phyloP scores from a whole-genome alignment of 2,329 filamentous ascomycete genomes.

The Xylariales sp. region DNA sequence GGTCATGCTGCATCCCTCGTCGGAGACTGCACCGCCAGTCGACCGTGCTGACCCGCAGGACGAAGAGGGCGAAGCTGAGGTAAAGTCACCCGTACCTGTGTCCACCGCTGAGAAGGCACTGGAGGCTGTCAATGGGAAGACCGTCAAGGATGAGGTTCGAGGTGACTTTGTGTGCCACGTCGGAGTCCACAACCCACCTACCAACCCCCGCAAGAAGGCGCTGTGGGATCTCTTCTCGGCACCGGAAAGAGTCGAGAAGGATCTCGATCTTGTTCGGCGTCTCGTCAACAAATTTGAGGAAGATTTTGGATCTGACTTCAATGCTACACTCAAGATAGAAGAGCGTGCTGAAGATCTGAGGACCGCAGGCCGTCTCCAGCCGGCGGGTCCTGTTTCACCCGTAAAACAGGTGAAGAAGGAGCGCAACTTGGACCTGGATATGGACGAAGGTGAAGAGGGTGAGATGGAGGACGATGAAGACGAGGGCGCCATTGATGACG shows the following conservation, averaged over 20 bases:
- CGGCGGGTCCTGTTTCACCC: constrained; percentile 48
- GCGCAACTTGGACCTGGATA: constrained; percentile 55
- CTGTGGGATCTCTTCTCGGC: constrained; percentile 95
- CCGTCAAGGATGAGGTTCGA: constrained; percentile 86
- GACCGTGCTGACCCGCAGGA: constrained; percentile 73
- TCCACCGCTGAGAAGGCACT: constrained; percentile 79
- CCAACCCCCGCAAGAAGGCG: constrained; percentile 85
- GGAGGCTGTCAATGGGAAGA: constrained; percentile 95
- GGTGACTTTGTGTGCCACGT: constrained; percentile 98
- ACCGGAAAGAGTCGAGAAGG: constrained; percentile 87
- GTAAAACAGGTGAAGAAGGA: constrained; percentile 60
- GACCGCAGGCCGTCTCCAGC: constrained; percentile 70
- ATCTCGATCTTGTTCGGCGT: constrained; percentile 76
- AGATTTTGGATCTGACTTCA: constrained; percentile 72
- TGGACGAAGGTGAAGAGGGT: constrained; percentile 59
- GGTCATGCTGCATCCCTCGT: constrained; percentile 87
- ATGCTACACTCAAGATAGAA: constrained; percentile 76
- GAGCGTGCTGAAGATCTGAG: constrained; percentile 79
- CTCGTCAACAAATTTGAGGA: constrained; percentile 80
- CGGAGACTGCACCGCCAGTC: constrained; percentile 59
- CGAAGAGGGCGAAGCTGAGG: constrained; percentile 55
- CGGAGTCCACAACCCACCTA: constrained; percentile 86
- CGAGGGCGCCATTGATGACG: constrained; percentile 73
- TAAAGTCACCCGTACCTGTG: constrained; percentile 41
- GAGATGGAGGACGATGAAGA: constrained; percentile 76